Evolutionary conservation across 2,329 filamentous ascomycete genomes (phyloP).

Genomic region (Xylogone sp.): DNA sequence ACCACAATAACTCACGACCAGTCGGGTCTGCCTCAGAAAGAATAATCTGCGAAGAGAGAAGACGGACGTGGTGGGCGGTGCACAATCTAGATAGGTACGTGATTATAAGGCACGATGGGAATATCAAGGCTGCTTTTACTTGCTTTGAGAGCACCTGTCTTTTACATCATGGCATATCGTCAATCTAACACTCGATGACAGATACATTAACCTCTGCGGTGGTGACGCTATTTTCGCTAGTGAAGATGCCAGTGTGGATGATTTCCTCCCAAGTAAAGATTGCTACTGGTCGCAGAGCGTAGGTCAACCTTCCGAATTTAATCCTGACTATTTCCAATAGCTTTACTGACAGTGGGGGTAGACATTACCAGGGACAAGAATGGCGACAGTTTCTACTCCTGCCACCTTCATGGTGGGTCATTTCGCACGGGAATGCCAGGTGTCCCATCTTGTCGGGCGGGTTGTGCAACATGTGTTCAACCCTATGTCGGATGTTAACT

Average conservation of each 20-base stretch:
- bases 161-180: too few species aligned
- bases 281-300: not conserved
- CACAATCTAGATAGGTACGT: slow-evolving; percentile 8
- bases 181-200: not conserved
- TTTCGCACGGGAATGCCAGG: slow-evolving; percentile 10
- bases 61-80: slow-evolving; percentile 9
- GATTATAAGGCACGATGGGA: not conserved
- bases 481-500: slow-evolving; percentile 1
- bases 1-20: too few species aligned
- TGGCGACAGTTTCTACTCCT: slow-evolving; percentile 1
- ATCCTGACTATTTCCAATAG: too few species aligned
- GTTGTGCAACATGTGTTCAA: slow-evolving; percentile 7
- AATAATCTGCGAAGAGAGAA: not conserved
- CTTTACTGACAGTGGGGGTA: not conserved
- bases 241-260: slow-evolving; percentile 2
- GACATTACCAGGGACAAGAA: not conserved
- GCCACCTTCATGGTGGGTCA: slow-evolving; percentile 4
- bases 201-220: slow-evolving; percentile 2
- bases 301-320: not conserved
- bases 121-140: too few species aligned
- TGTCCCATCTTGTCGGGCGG: slow-evolving; percentile 5
- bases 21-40: not conserved
- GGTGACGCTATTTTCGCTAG: slow-evolving; percentile 4
- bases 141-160: too few species aligned
- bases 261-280: slow-evolving; percentile 6